These are phyloP conservation scores for Ophiostoma triangulosporum DNA, from an alignment of 2,329 filamentous ascomycete genomes.

Conservation along the genomic window DNA sequence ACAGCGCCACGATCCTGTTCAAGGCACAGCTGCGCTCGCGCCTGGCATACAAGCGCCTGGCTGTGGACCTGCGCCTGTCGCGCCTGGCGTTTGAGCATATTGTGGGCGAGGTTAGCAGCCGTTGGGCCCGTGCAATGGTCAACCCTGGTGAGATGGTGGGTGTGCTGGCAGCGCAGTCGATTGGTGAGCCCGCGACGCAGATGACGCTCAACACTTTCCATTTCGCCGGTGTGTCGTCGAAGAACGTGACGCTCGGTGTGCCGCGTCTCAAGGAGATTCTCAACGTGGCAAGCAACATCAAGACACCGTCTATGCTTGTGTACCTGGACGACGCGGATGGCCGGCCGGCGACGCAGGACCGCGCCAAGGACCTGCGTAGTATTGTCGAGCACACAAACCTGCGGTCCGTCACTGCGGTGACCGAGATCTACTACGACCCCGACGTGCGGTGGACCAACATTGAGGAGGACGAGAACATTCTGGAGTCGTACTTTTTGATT, in stretches of 20 bases:
- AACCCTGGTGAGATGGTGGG: constrained; percentile 97
- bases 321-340: constrained; percentile 54
- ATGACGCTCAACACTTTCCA: constrained; percentile 99
- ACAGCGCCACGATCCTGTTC: constrained; percentile 79
- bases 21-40: constrained; percentile 83
- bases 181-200: constrained; percentile 95
- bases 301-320: constrained; percentile 94
- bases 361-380: constrained; percentile 75
- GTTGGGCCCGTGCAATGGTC: constrained; percentile 75
- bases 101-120: constrained; percentile 75
- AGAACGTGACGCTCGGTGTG: constrained; percentile 97
- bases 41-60: constrained; percentile 84
- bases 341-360: constrained; percentile 48
- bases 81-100: constrained; percentile 89
- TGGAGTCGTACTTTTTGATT: constrained; percentile 93
- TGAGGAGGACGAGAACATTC: constrained; percentile 78
- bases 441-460: constrained; percentile 78
- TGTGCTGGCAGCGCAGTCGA: constrained; percentile 92
- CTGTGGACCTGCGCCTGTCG: constrained; percentile 72
- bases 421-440: constrained; percentile 96
- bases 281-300: constrained; percentile 95
- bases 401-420: constrained; percentile 77
- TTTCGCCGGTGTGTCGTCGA: constrained; percentile 98
- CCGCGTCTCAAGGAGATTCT: constrained; percentile 98
- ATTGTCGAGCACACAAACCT: constrained; percentile 89